Base-by-base conservation (phyloP, 169 alveolate genomes). In the Cyclospora cayetanensis region DNA sequence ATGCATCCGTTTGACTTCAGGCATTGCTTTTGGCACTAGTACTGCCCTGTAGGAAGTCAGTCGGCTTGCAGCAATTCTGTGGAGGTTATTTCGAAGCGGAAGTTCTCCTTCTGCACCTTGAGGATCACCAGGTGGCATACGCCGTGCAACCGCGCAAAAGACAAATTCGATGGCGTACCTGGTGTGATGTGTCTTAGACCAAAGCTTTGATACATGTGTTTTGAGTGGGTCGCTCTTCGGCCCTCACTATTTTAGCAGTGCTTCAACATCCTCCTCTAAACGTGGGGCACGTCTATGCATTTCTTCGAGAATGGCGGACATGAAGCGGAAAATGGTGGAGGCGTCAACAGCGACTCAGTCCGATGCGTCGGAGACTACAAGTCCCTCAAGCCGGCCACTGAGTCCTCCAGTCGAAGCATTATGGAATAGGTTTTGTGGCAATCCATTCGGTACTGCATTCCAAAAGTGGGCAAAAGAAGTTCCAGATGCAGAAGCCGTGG, bases 221-320 rank as follows among this genome's bases (percentile, higher is more conserved):
- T 27, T 77, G 88, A 77, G 88, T 43, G n/a, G 88, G 88, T 77
- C 88, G 88, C 88, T 46, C 50, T 77, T 31, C 88, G 88, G 88
- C 88, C 88, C 88, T 77, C 87, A 53, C 70, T 15, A 46, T 7
- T 15, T 27, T 5, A 20, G 31, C 43, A 35, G 35, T 35, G 63
- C 35, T 43, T 43, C 31, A 34, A n/a, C 12, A 18, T 46, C 46
- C 46, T 77, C 50, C 60, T 46, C 15, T 7, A 46, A 46, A 46
- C 43, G 85, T 74, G 60, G 37, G 42, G 27, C 39, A 5, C 85
- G 25, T 35, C 60, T 53, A 63, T 60, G 70, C 72, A 46, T 3
- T 34, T 42, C 50, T 46, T 77, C 43, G 70, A 77, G 50, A 77
- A 77, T 77, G 88, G 70, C 29, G 3, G 72, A 77, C 25, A 50